phyloP scores from a whole-genome alignment of 129 eudicot genomes.

The Scalesia atractyloides region DNA sequence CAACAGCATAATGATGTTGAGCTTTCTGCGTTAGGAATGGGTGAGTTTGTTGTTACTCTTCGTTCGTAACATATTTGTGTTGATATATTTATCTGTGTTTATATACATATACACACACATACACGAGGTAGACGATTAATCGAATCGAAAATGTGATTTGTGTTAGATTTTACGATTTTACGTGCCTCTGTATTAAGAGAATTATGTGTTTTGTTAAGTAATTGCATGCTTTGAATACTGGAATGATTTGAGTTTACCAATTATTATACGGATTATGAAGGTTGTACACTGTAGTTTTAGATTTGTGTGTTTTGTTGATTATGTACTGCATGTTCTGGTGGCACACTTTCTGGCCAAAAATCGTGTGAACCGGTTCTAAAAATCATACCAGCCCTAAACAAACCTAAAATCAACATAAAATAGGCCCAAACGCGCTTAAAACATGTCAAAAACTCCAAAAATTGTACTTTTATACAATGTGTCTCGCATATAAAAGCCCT shows the following conservation, averaged over 20 bases:
- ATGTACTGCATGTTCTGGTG: background rate
- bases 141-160: background rate
- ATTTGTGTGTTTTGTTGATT: background rate
- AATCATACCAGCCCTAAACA: too few species aligned
- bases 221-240: background rate
- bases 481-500: too few species aligned
- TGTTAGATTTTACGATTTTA: background rate
- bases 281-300: too few species aligned
- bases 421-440: too few species aligned
- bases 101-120: background rate
- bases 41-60: constrained; percentile 35
- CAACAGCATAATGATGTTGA: constrained; percentile 85
- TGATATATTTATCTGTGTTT: constrained; percentile 1
- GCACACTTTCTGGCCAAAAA: too few species aligned
- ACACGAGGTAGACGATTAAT: background rate
- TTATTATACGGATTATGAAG: background rate
- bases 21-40: constrained; percentile 89
- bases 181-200: background rate
- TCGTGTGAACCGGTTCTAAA: too few species aligned
- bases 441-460: too few species aligned
- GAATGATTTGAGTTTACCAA: background rate
- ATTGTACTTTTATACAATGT: too few species aligned
- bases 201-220: background rate
- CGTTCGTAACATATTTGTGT: constrained; percentile 10
- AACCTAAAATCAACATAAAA: too few species aligned